Evolutionary conservation across 164 flowering plant genomes (phyloP), one percentile per base, ranked within the genome.

Genomic region (Platanus orientalis): DNA sequence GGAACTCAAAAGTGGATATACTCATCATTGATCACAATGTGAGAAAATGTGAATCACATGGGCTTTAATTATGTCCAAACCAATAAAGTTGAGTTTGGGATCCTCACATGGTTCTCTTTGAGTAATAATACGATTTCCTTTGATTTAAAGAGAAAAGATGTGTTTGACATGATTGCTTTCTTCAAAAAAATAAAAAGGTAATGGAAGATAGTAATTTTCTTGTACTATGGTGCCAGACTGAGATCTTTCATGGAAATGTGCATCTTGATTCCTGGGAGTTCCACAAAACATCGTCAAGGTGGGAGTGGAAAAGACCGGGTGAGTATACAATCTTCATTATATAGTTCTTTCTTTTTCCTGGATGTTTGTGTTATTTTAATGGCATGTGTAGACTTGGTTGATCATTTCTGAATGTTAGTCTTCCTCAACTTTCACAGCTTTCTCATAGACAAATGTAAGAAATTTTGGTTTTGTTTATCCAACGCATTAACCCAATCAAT

Each of bases 211-310:
- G 39, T 24, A 54, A 53, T 40, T 30, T 44, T 24, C 23, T 28
- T 62, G 23, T 61, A 25, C n/a, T 66, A 20, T 69, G 66, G 40
- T 80, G 25, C 52, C 85, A 95, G 99, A 69, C 86, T 95, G 30
- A 79, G 97, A 69, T 82, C 99, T 13, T 81, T 86, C 50, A 94
- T 94, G 99, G 99, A 94, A 72, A 73, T 95, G 73, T 95, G 99
- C 72, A 92, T 95, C 63, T 76, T 95, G 73, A 71, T 82, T 32
- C 88, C 94, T 58, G 97, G 97, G 51, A 74, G 69, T 76, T 76
- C 90, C 54, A 70, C 79, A 62, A 87, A 67, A 67, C 81, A 75
- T 69, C 79, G 68, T 56, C 77, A 54, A 2, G 39, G 23, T 60
- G 61, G 80, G 65, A 65, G 67, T 52, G 57, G 69, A 57, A 71